Base-by-base conservation (phyloP, 495 filamentous ascomycete species). In the Hamigera avellanea region DNA sequence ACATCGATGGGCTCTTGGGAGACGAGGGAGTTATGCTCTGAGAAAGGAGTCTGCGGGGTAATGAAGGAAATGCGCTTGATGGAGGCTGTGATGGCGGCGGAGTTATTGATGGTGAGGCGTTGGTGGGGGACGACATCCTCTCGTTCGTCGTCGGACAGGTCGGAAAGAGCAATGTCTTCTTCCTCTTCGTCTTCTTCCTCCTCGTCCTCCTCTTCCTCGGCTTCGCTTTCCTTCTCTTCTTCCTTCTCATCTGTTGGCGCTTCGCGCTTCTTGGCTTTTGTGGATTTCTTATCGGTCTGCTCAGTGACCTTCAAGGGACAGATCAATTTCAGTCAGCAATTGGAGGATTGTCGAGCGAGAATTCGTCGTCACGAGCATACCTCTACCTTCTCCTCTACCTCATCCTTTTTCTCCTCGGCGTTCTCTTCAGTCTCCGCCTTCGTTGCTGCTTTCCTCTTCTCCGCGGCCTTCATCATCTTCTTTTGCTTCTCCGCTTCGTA, bases 81-180 rank as follows among this genome's bases (percentile, higher is more conserved):
- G 19, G 83, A 73, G 41, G 79, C 62, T 38, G 69, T 75, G 25
- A 98, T 83, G 14, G 86, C 91, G 38, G 83, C 62, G 35, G 83
- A 85, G 66, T 98, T 98, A 71, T 98, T 95, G 66, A 95, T 95
- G 30, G 87, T 95, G 44, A 95, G 79, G 45, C 89, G 86, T 52
- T 91, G 85, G 57, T 93, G 80, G 13, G 86, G 82, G 35, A 91
- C 70, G 6, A 93, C 63, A 48, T 95, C 89, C 49, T 81, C 86
- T 46, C 77, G 80, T 41, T 91, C 85, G 48, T 83, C 81, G 16
- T 79, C 80, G 23, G 79, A 76, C 14, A 93, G 70, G 52, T 93
- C 86, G 23, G 86, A 89, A 29, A 93, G 71, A 6, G 88, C 81
- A 32, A 93, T 86, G 32, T 86, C 84, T 49, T 68, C 68, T 34